A percentile compares a stretch with the other conserved stretches of the same genome.
Evolutionary conservation across 176 grass and related monocot genomes (phyloP).

Genomic region (Rhipidocladum racemiflorum): DNA sequence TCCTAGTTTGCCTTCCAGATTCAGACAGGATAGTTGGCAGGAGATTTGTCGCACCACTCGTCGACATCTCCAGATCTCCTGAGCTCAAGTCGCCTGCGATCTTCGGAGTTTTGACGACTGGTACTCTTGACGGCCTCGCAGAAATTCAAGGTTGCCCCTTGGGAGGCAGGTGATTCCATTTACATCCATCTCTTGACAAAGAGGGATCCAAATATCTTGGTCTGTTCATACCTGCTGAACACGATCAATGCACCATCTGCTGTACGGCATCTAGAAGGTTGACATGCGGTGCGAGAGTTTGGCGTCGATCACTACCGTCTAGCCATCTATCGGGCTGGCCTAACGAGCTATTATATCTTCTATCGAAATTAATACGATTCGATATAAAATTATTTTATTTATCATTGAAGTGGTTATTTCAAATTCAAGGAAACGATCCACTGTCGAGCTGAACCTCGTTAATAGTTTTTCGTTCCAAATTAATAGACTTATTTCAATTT

Average conservation of each 20-base stretch:
- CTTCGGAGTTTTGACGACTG: neutral
- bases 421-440: too few relatives aligned
- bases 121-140: neutral
- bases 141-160: neutral
- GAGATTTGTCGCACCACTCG: neutral
- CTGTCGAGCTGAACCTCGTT: too few relatives aligned
- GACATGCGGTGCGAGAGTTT: neutral
- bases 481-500: too few relatives aligned
- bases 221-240: conserved; percentile 36
- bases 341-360: too few relatives aligned
- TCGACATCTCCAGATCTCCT: neutral
- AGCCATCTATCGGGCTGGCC: neutral
- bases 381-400: too few relatives aligned
- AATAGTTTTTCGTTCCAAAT: too few relatives aligned
- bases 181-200: conserved; percentile 26
- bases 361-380: too few relatives aligned
- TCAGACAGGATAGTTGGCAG: neutral
- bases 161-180: neutral
- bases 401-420: too few relatives aligned
- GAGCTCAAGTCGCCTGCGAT: neutral
- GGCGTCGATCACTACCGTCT: neutral
- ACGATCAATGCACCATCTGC: neutral
- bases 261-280: neutral
- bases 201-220: neutral
- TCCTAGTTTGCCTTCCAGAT: neutral